Percentiles rank a stretch among this genome's conserved stretches.
Conservation (phyloP, 1,284 basidiomycete genomes). For the Malassezia vespertilionis region DNA sequence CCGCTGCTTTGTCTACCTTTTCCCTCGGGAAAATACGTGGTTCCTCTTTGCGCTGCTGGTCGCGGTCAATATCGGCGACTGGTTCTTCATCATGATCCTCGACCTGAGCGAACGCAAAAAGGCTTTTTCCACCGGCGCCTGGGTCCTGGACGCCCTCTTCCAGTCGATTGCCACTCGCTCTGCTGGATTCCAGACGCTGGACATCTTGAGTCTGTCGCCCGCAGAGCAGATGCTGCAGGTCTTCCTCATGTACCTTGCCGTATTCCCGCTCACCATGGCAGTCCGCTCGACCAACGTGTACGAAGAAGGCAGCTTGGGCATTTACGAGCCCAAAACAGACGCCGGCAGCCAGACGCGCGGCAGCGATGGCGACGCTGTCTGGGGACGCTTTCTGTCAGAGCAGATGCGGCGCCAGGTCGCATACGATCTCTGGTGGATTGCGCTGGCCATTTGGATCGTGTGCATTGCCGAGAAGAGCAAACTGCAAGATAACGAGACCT, state of each 20-base stretch:
- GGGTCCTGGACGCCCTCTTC: conserved; percentile 47
- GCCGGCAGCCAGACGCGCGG: neutral
- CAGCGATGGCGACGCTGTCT: conserved; percentile 49
- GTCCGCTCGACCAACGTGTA: conserved; percentile 98
- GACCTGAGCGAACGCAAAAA: conserved; percentile 50
- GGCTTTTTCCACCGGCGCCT: conserved; percentile 53
- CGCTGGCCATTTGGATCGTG: conserved; percentile 45
- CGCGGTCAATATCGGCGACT: conserved; percentile 60
- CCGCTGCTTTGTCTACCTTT: conserved; percentile 82
- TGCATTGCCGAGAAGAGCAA: conserved; percentile 42
- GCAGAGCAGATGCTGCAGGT: conserved; percentile 74
- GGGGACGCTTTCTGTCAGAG: conserved; percentile 64
- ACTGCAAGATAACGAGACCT: conserved; percentile 27
- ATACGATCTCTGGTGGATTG: conserved; percentile 52
- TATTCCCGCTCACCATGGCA: conserved; percentile 55
- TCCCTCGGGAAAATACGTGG: conserved; percentile 84
- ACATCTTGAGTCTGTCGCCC: conserved; percentile 63
- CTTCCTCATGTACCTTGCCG: conserved; percentile 54
- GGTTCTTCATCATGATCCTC: conserved; percentile 74
- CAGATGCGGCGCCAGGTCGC: conserved; percentile 77
- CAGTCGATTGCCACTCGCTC: conserved; percentile 62
- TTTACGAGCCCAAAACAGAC: conserved; percentile 17
- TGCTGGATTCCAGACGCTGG: conserved; percentile 71
- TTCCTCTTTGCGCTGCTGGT: conserved; percentile 66
- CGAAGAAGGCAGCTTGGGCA: conserved; percentile 58